Conservation (phyloP, 805 yeast genomes). For the Sungouiella thailandica region DNA sequence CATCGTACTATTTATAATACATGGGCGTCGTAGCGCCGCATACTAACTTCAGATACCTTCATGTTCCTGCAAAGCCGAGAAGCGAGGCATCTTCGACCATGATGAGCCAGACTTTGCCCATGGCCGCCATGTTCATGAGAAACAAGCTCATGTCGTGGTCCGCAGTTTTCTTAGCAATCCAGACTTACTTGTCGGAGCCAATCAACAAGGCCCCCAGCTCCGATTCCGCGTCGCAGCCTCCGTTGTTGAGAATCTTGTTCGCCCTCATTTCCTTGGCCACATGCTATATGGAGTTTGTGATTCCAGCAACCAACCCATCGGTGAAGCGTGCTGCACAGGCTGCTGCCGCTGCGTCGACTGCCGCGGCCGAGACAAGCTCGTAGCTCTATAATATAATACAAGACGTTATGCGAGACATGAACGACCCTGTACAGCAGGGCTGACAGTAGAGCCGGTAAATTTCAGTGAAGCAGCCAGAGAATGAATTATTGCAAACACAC, state of each 20-base stretch:
- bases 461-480: too few species aligned
- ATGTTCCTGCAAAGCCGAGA: constrained; percentile 44
- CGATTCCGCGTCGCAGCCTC: constrained; percentile 35
- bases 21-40: too few species aligned
- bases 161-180: constrained; percentile 46
- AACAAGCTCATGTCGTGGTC: constrained; percentile 56
- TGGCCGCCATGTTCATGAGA: constrained; percentile 64
- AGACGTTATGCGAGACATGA: too few species aligned
- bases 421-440: too few species aligned
- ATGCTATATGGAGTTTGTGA: constrained; percentile 50
- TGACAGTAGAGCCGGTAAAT: too few species aligned
- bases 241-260: constrained; percentile 42
- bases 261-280: constrained; percentile 45
- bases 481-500: too few species aligned
- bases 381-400: background rate
- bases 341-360: constrained; percentile 18
- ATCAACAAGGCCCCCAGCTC: constrained; percentile 24
- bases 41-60: constrained; percentile 35
- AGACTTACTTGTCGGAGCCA: constrained; percentile 44
- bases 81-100: constrained; percentile 38
- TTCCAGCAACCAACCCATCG: constrained; percentile 39
- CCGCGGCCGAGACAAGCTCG: constrained; percentile 5
- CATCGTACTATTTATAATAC: too few species aligned
- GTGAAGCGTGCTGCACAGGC: constrained; percentile 20
- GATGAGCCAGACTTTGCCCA: constrained; percentile 55